phyloP scores from a whole-genome alignment of 345 rosid genomes.

The Sonneratia caseolaris region DNA sequence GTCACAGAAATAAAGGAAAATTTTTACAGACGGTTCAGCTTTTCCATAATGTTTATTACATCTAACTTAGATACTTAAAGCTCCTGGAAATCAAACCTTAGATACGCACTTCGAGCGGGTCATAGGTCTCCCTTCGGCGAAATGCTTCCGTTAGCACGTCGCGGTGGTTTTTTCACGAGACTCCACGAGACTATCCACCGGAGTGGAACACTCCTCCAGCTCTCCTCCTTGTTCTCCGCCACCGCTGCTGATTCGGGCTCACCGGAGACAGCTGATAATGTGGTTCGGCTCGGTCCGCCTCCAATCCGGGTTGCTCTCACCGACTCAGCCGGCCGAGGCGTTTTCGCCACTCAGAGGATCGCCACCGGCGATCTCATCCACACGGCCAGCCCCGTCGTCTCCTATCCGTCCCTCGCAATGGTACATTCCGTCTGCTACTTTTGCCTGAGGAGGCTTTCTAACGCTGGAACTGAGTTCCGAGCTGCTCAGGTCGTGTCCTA shows the following conservation, averaged over 20 bases:
- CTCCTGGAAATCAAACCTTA: too few species aligned
- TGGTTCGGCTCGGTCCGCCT: conserved; percentile 32
- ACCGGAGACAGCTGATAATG: not conserved
- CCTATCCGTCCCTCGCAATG: conserved; percentile 45
- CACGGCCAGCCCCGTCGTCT: conserved; percentile 55
- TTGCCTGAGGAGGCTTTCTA: conserved; percentile 45
- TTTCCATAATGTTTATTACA: too few species aligned
- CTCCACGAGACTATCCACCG: not conserved
- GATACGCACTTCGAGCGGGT: too few species aligned
- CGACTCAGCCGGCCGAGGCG: conserved; percentile 73
- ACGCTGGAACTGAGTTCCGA: conserved; percentile 7
- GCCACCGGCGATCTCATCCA: conserved; percentile 70
- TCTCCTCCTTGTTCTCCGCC: not conserved
- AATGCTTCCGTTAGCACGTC: conserved; percentile 31
- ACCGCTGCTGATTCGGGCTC: not conserved
- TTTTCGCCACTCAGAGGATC: conserved; percentile 67
- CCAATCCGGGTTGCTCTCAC: conserved; percentile 65
- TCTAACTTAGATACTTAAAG: too few species aligned
- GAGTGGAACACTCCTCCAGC: not conserved
- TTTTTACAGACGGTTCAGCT: too few species aligned
- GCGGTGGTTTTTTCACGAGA: conserved; percentile 1
- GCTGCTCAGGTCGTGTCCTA: conserved; percentile 32
- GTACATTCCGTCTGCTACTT: conserved; percentile 46
- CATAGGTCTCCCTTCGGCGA: not conserved
- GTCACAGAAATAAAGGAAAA: too few species aligned